phyloP scores from a whole-genome alignment of 2,329 filamentous ascomycete genomes.

The Cladobotryum protrusum region DNA sequence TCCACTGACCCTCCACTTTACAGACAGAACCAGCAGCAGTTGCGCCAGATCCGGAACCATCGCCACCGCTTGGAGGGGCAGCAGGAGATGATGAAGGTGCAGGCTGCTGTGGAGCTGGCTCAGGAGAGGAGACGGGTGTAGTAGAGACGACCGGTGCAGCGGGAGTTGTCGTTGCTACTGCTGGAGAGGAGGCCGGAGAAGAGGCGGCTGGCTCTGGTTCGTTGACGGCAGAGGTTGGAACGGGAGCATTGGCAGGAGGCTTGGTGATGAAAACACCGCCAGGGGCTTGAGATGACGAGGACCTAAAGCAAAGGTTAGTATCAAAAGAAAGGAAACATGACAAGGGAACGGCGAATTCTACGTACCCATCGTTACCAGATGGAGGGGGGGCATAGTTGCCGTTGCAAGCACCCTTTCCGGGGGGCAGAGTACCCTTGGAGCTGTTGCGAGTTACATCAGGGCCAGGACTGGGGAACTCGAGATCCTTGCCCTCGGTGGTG shows the following conservation, averaged over 20 bases:
- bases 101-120: background rate
- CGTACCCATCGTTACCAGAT: constrained; percentile 1
- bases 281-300: background rate
- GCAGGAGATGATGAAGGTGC: background rate
- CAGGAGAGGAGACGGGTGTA: background rate
- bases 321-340: background rate
- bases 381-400: constrained; percentile 7
- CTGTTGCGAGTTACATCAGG: constrained; percentile 39
- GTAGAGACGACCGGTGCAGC: too few species aligned
- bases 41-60: constrained; percentile 15
- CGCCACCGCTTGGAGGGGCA: constrained; percentile 5
- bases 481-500: constrained; percentile 51
- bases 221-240: constrained; percentile 19
- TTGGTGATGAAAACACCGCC: constrained; percentile 13
- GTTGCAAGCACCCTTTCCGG: constrained; percentile 22
- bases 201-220: constrained; percentile 16
- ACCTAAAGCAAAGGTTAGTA: background rate
- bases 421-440: constrained; percentile 30
- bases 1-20: constrained; percentile 49
- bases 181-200: background rate
- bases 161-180: background rate
- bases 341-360: background rate
- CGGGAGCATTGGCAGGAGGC: constrained; percentile 8
- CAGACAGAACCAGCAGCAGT: constrained; percentile 38
- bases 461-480: constrained; percentile 62